Evolutionary conservation across 129 eudicot species (phyloP).

Genomic region (Chrysanthemum seticuspe): DNA sequence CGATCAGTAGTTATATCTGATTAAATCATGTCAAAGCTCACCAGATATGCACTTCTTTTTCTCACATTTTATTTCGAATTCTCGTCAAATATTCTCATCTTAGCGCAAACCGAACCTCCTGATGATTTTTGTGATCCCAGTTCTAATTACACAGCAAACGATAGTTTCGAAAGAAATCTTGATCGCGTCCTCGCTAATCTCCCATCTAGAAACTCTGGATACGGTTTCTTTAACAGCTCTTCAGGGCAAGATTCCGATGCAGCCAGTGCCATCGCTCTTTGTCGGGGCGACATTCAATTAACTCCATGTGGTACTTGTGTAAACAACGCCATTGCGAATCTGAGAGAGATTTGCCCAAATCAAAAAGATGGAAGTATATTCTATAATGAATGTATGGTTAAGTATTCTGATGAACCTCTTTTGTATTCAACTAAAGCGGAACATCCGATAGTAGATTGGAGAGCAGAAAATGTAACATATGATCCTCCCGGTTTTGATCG

Average conservation of each 20-base stretch:
- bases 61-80: slow-evolving; percentile 4
- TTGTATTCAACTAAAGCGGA: not conserved
- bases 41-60: not conserved
- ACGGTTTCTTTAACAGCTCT: slow-evolving; percentile 14
- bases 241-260: not conserved
- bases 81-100: not conserved
- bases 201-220: slow-evolving; percentile 4
- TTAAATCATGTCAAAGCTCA: not conserved
- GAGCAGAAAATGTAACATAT: not conserved
- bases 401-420: not conserved
- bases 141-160: not conserved
- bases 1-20: not conserved
- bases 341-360: slow-evolving; percentile 7
- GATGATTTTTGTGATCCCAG: not conserved
- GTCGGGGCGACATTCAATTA: not conserved
- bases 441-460: too few relatives aligned
- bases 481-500: not conserved
- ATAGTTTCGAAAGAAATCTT: slow-evolving; percentile 1
- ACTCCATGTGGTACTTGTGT: not conserved
- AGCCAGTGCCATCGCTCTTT: slow-evolving; percentile 3
- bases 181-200: not conserved
- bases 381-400: slow-evolving; percentile 8
- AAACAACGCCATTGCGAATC: not conserved
- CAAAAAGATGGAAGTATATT: not conserved
- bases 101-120: not conserved